Evolutionary conservation across 345 rosid genomes (phyloP), one percentile per base, ranked within the genome.

Genomic region (Ailanthus altissimus): DNA sequence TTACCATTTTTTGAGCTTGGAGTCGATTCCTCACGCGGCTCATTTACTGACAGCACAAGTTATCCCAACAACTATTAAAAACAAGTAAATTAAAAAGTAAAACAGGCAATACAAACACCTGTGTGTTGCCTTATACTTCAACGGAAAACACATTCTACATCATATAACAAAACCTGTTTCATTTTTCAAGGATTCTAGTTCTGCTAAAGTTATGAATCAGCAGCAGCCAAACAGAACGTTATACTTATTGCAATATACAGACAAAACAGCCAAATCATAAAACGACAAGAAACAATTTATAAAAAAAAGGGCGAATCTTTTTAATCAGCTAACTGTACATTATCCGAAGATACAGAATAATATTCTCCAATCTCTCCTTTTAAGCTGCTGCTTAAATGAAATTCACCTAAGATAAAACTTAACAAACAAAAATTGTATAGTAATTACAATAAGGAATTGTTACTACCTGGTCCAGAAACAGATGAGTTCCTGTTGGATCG

Each of bases 401-500:
- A 11, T 26, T 28, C 5, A 62, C 21, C 45, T 13, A 36, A 32
- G 32, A 15, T 16, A 49, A 21, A 45, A 43, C 13, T 40, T 4
- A 11, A 66, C 32, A 59, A 25, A 25, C 67, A 14, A 50, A 57
- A 68, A 75, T 16, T 0, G 16, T 62, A 16, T 21, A 65, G 16
- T 7, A 14, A 43, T 0, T 12, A 50, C 12, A 42, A 45, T 8
- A 28, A 70, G 23, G 65, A 20, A 11, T 32, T 14, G 56, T 25
- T 56, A 49, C 23, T 8, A 49, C 43, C 58, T 68, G 42, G 26
- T 76, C 80, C 83, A 50, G 78, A 49, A 81, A 36, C 72, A 67
- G 70, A 51, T 83, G 87, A 87, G 82, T 68, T 85, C 77, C 77
- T 86, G 79, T 87, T 93, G 21, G 94, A 86, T 80, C 94, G 92